phyloP scores from a whole-genome alignment of 129 eudicot species.

The Cynara cardunculus region DNA sequence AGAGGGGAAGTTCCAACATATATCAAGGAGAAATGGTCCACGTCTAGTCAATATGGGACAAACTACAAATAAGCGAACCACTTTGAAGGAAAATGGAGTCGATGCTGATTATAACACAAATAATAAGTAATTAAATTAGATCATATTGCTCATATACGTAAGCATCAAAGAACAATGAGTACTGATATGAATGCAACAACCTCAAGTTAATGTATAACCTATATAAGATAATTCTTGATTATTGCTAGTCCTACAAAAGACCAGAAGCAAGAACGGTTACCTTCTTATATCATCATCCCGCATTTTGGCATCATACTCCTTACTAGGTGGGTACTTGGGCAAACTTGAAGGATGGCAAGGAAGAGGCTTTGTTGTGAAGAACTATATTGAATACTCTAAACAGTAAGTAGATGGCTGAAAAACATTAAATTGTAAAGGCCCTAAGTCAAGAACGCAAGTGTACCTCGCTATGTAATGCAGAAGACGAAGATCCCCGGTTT shows the following conservation, averaged over 20 bases:
- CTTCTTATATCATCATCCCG: slow-evolving; percentile 79
- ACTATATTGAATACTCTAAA: slow-evolving; percentile 34
- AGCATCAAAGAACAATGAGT: neutral
- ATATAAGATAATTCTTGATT: neutral
- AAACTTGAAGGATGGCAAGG: slow-evolving; percentile 82
- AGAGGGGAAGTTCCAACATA: neutral
- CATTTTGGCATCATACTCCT: slow-evolving; percentile 73
- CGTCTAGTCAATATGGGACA: neutral
- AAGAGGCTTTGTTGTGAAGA: slow-evolving; percentile 74
- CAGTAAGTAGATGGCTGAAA: neutral
- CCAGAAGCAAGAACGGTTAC: slow-evolving; percentile 28
- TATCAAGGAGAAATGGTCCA: neutral
- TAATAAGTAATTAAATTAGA: neutral
- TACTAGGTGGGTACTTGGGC: slow-evolving; percentile 92
- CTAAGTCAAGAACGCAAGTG: neutral
- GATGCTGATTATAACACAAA: neutral
- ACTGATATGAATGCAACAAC: neutral
- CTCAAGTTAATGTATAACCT: neutral
- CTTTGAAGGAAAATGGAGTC: neutral
- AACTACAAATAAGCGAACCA: neutral
- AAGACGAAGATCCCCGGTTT: slow-evolving; percentile 56
- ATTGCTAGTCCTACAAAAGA: neutral
- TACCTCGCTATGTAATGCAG: slow-evolving; percentile 74
- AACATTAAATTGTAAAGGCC: neutral
- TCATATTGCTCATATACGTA: neutral